Conservation (phyloP, 2,329 filamentous ascomycete genomes). For the Xylariaceae sp. region DNA sequence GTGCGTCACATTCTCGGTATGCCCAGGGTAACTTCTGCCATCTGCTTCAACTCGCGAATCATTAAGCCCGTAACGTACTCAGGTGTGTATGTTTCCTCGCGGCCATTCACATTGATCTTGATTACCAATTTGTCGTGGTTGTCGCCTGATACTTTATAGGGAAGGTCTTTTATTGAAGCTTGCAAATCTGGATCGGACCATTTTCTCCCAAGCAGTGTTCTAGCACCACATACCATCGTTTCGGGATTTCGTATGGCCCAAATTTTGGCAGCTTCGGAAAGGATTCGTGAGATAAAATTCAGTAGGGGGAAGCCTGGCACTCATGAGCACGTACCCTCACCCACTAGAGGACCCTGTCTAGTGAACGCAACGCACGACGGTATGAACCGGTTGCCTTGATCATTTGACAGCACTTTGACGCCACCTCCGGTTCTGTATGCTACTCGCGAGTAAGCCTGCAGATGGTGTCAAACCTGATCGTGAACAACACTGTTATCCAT, state of each 20-base stretch:
- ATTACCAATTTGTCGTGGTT: neutral
- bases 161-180: neutral
- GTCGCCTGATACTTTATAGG: neutral
- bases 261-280: neutral
- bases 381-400: neutral
- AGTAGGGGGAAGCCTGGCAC: neutral
- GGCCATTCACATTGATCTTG: neutral
- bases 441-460: no score
- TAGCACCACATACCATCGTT: neutral
- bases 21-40: neutral
- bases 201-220: neutral
- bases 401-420: neutral
- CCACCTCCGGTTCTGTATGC: neutral
- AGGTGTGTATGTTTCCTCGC: neutral
- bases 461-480: neutral
- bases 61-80: constrained; percentile 1
- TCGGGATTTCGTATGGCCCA: neutral
- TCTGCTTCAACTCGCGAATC: neutral
- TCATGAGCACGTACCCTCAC: neutral
- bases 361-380: constrained; percentile 10
- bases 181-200: neutral
- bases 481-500: neutral
- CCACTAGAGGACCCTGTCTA: neutral
- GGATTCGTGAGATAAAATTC: neutral
- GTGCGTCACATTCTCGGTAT: neutral